A percentile compares a stretch with the other conserved stretches of the same genome.
phyloP scores from a whole-genome alignment of 108 stramenopile genomes.

The Asterionellopsis glacialis region DNA sequence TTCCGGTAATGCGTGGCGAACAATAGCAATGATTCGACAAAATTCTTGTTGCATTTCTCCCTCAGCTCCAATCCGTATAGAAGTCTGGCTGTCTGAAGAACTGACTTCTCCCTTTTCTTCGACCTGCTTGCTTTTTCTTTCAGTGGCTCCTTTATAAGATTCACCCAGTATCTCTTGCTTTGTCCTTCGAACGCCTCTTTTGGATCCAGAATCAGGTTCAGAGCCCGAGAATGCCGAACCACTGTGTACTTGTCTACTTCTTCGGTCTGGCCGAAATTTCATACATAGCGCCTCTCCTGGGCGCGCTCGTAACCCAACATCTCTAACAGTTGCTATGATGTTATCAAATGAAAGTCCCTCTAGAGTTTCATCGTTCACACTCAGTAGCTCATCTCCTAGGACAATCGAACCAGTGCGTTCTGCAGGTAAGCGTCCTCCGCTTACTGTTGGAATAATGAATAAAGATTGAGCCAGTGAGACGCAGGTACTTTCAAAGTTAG shows the following conservation, averaged over 20 bases:
- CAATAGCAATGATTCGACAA: slow-evolving; percentile 56
- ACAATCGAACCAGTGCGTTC: slow-evolving; percentile 70
- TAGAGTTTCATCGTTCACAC: slow-evolving; percentile 66
- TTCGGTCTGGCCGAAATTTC: slow-evolving; percentile 43
- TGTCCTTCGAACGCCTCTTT: slow-evolving; percentile 13
- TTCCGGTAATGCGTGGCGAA: slow-evolving; percentile 29
- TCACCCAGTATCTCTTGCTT: slow-evolving; percentile 13
- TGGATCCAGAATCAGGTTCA: slow-evolving; percentile 6
- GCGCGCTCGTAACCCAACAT: slow-evolving; percentile 56
- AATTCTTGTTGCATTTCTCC: slow-evolving; percentile 69
- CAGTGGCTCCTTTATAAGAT: not conserved
- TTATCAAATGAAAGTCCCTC: slow-evolving; percentile 74
- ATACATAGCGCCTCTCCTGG: slow-evolving; percentile 51
- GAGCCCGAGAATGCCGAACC: slow-evolving; percentile 9
- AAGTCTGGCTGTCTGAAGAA: slow-evolving; percentile 7
- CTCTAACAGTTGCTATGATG: slow-evolving; percentile 70
- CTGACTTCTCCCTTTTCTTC: not conserved
- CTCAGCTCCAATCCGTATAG: slow-evolving; percentile 31
- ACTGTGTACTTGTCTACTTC: slow-evolving; percentile 2
- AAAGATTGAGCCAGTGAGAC: no score
- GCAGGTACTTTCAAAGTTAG: no score
- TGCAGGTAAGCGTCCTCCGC: slow-evolving; percentile 79
- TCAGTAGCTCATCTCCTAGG: slow-evolving; percentile 74
- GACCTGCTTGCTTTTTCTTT: no score
- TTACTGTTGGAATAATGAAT: slow-evolving; percentile 13